A percentile compares a stretch with the other conserved stretches of the same genome.
These are phyloP conservation scores for Herpetomonas tarakana DNA, from an alignment of 208 protist genomes.

Conservation along the genomic window DNA sequence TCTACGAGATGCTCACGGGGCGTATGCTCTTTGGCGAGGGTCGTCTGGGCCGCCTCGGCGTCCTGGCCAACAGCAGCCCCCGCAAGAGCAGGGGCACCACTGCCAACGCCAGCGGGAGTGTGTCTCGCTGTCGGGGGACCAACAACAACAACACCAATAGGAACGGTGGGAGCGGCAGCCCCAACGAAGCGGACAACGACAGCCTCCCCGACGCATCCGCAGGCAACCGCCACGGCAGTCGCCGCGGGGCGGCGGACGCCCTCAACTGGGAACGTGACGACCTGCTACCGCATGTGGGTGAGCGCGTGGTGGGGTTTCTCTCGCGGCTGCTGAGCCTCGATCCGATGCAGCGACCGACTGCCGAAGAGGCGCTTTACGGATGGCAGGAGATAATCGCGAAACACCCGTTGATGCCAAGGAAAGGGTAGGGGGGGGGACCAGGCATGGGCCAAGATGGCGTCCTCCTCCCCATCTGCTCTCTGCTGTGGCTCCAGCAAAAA, in stretches of 20 bases:
- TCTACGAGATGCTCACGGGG: conserved; percentile 84
- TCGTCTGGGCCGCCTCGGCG: conserved; percentile 51
- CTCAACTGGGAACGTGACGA: conserved; percentile 38
- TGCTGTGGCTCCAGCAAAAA: too few species aligned
- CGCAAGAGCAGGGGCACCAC: neutral
- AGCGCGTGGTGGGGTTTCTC: conserved; percentile 51
- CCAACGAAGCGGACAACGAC: too few species aligned
- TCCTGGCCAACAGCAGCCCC: conserved; percentile 24
- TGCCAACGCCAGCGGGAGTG: neutral
- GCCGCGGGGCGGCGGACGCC: too few species aligned
- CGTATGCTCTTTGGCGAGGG: conserved; percentile 76
- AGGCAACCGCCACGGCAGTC: too few species aligned
- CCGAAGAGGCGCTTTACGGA: conserved; percentile 42
- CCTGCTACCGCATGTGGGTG: conserved; percentile 34
- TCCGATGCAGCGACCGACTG: conserved; percentile 59
- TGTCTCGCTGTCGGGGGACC: too few species aligned
- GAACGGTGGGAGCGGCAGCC: too few species aligned
- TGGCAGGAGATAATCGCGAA: conserved; percentile 49
- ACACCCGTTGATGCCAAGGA: neutral
- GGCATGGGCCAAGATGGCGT: too few species aligned
- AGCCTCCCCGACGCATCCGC: too few species aligned
- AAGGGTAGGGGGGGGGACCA: too few species aligned
- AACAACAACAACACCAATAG: too few species aligned
- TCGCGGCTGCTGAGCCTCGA: conserved; percentile 51
- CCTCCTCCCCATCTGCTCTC: too few species aligned